Evolutionary conservation across 176 grass and related monocot genomes (phyloP).

Genomic region (Chloris gayana): DNA sequence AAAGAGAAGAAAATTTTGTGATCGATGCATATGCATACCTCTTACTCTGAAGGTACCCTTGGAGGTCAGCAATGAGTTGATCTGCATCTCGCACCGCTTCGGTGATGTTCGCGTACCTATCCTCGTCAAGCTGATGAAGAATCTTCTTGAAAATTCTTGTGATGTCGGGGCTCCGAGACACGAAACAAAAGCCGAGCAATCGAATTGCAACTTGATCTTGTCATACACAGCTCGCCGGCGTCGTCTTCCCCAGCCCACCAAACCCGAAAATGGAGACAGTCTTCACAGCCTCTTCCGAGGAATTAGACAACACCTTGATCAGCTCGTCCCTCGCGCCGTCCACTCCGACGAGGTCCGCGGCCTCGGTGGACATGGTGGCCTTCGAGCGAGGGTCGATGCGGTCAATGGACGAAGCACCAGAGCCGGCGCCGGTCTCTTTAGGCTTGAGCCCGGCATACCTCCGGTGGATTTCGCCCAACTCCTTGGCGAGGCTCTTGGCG

Average conservation of each 20-base stretch:
- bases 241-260: slow-evolving; percentile 2
- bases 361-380: too few relatives aligned
- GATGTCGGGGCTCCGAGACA: neutral
- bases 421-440: too few relatives aligned
- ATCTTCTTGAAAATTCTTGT: neutral
- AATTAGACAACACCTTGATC: too few relatives aligned
- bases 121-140: neutral
- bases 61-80: neutral
- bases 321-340: too few relatives aligned
- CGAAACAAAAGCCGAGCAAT: neutral
- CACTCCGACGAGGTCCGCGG: too few relatives aligned
- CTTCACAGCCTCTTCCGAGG: neutral
- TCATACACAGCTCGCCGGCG: neutral
- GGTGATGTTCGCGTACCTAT: neutral
- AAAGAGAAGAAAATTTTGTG: neutral
- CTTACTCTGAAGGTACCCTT: neutral
- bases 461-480: too few relatives aligned
- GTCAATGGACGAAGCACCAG: too few relatives aligned
- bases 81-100: neutral
- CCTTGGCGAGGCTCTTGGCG: too few relatives aligned
- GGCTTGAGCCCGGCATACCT: too few relatives aligned
- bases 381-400: too few relatives aligned
- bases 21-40: neutral
- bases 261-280: neutral
- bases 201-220: neutral